Base-by-base conservation (phyloP, 75 land plant genomes). In the Adiantum capillusveneris region DNA sequence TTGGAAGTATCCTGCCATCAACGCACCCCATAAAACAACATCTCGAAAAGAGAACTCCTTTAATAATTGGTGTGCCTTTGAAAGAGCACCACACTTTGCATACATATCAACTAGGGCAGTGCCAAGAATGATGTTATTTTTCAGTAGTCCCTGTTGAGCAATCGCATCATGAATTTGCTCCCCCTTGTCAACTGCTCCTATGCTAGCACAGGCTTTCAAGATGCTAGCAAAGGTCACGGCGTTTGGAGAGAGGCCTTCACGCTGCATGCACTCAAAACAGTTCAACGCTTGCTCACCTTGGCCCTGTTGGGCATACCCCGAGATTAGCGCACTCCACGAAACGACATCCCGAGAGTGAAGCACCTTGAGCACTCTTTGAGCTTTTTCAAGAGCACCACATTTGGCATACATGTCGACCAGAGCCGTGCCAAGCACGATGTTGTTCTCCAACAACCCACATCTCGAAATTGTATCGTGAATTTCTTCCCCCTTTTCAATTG, bases 31-130 rank as follows among this genome's bases (percentile, higher is more conserved):
- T 0, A 57, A 56, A 27, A 62, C 51, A 41, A 50, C 27, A 44
- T 67, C 63, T 41, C 53, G 62, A 0, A 12, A 6, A 43, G 57
- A 56, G 70, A 68, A 59, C 27, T 25, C 48, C 26, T 64, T 21
- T 27, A 75, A 68, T 50, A 68, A 13, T 2, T 43, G 36, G 19
- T 58, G 21, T 6, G 73, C 68, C 29, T 19, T 28, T 11, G 25
- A 16, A 29, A 75, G 49, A 14, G 61, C 56, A 22, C 73, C 78
- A 25, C 78, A 75, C 53, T 65, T 65, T 0, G 46, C 72, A 61
- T 75, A 65, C 78, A 65, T 65, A 24, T 65, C 65, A 9, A 68
- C 2, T 7, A 75, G 27, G 20, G 77, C 72, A 21, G 71, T 75
- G 0, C 59, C 72, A 34, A 75, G 64, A 34, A 65, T 37, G n/a